Conservation (phyloP, 2,329 filamentous ascomycete species). For the Penicillium sumatraense region DNA sequence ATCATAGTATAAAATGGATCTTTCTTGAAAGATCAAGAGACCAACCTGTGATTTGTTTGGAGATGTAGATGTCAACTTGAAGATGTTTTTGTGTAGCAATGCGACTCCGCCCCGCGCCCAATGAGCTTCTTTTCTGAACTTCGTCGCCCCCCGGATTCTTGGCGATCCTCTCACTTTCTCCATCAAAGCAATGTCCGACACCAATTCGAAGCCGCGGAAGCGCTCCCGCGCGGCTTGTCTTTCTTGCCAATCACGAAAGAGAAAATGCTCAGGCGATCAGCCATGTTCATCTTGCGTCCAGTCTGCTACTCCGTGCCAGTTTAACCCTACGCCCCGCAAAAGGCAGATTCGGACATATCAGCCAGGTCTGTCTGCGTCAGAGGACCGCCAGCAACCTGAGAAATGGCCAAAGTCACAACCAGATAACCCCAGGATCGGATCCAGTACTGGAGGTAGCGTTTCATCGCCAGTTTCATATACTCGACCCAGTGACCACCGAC, state of each 20-base stretch:
- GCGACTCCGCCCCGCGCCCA: too few species aligned
- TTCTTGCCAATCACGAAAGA: constrained; percentile 60
- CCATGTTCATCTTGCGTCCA: constrained; percentile 60
- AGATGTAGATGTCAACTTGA: not conserved
- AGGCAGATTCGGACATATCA: constrained; percentile 29
- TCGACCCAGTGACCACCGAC: constrained; percentile 5
- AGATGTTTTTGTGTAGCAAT: too few species aligned
- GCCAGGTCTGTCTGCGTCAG: constrained; percentile 14
- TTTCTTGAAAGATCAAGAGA: not conserved
- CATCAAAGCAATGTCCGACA: constrained; percentile 30
- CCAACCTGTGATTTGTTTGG: too few species aligned
- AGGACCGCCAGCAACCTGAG: constrained; percentile 16
- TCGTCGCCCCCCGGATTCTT: not conserved
- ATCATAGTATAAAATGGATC: not conserved
- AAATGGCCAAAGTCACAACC: constrained; percentile 6
- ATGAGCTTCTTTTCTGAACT: too few species aligned
- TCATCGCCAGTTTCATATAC: constrained; percentile 11
- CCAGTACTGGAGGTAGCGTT: not conserved
- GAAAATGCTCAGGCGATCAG: constrained; percentile 59
- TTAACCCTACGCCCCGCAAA: constrained; percentile 42
- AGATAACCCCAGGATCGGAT: not conserved
- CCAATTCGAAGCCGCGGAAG: constrained; percentile 35
- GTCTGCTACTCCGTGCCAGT: constrained; percentile 60
- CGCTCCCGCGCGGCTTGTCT: constrained; percentile 55
- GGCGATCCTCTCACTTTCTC: not conserved